Evolutionary conservation across 1,139 yeast species (phyloP), one percentile per base, ranked within the genome.

Genomic region (Pichia sp.): DNA sequence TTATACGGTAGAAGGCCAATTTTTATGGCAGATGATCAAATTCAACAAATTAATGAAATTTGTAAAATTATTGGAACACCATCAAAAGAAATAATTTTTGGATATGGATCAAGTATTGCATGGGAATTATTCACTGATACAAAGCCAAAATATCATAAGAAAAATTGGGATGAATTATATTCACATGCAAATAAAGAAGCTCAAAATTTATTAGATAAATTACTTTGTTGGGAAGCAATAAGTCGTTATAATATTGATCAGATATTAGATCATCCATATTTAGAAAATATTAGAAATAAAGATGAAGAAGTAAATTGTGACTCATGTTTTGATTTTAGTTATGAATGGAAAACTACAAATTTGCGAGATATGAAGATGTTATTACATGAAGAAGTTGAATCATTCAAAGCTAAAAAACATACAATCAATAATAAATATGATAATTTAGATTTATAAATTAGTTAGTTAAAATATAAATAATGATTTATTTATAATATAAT

Each of bases 1-100:
- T 67, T 84, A 37, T 83, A 81, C 55, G 87, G 86, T 0, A 68
- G 94, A 51, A 73, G 71, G 54, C 92, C 92, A 1, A 58, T 83
- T n/a, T 83, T 84, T 56, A 74, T 77, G 48, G 92, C 92, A 0
- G 76, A 76, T 49, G 80, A 79, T 61, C 82, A 79, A 52, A 55
- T 78, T 51, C 79, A 79, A 51, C 92, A 84, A 58, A 61, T 82
- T 4, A 71, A 68, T 39, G 82, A 80, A 58, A 80, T 84, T n/a
- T 64, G 76, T 40, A 76, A 76, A 57, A 67, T 81, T 0, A 62
- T 83, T 46, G 92, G 92, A 0, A 65, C 80, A 1, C 92, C 92
- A 2, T 54, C 76, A 0, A 64, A 61, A 30, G 71, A 67, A 3
- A 61, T 74, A 7, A 55, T 70, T 22, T 36, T 50, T 6, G 40